phyloP scores from a whole-genome alignment of 371 early-diverging fungal species.

The Vairimorpha necatrix region DNA sequence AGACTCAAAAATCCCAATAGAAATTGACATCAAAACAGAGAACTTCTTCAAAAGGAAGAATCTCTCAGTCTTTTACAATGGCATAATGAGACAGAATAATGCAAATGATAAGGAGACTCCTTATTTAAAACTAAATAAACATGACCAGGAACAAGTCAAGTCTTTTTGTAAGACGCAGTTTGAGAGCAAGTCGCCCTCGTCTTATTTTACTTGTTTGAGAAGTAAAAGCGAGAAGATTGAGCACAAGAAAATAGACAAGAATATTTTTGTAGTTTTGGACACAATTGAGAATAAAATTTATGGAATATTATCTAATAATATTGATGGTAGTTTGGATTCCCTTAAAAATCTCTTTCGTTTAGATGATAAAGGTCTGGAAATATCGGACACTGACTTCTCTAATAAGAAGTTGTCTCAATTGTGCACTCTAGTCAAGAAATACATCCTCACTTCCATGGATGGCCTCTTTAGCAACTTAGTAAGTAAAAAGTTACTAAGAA shows the following conservation, averaged over 20 bases:
- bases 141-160: not conserved
- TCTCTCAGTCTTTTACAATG: not conserved
- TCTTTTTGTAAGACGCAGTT: not conserved
- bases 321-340: not conserved
- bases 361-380: not conserved
- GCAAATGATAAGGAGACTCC: not conserved
- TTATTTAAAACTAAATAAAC: not conserved
- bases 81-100: not conserved
- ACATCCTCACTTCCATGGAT: conserved; percentile 17
- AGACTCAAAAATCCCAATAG: not conserved
- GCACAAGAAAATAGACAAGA: not conserved
- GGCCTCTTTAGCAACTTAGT: conserved; percentile 15
- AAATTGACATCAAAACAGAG: conserved; percentile 4
- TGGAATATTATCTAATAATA: not conserved
- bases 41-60: not conserved
- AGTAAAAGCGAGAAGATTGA: not conserved
- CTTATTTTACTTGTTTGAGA: not conserved
- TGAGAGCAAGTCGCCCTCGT: not conserved
- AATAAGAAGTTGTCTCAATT: not conserved
- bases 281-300: not conserved
- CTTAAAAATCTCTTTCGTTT: not conserved
- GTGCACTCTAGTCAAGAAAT: conserved; percentile 15
- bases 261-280: not conserved
- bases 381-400: not conserved
- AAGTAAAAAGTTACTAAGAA: conserved; percentile 3